Base-by-base conservation (phyloP, 2,329 filamentous ascomycete genomes). In the Neofusicoccum umdonicola region DNA sequence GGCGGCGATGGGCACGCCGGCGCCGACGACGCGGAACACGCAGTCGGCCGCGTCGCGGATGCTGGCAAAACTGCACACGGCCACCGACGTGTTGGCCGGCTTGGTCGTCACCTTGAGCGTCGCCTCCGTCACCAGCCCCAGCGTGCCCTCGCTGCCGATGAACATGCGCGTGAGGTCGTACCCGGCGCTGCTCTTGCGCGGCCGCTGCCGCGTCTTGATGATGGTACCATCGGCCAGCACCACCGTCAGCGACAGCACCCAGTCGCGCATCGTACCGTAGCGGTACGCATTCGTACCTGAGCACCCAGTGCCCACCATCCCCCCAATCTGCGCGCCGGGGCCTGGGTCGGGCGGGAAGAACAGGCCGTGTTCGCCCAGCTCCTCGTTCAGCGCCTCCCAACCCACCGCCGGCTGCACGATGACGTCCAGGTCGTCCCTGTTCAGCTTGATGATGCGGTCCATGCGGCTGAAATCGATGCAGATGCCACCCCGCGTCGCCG, bases 331-430 rank as follows among this genome's bases (percentile, higher is more conserved):
- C 67, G 93, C 93, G 17, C 93, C 92, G 61, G 93, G 93, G 62
- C 93, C 93, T 17, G 93, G 93, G 76, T 97, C 93, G 0, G 92
- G 93, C 22, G 93, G 93, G 79, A 97, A 97, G 83, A 97, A 96
- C 3, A 97, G 84, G 34, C 90, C 90, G 31, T 79, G 70, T 66
- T 92, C 83, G 56, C 87, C 83, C 6, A 97, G 83, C 67, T 89
- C 83, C 71, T 95, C 91, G 73, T 97, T 97, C 44, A 97, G 81
- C 8, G 84, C 75, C 79, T 97, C 91, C 93, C 93, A 97, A 12
- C 92, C 91, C 9, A 97, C 86, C 2, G 91, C 93, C 67, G 87
- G 65, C 75, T 89, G 70, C 57, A 83, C 72, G 73, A 88, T 76
- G 72, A 88, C 81, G 79, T 88, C 74, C 74, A 87, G 64, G 76